These are phyloP conservation scores for Phialemonium atrogriseum DNA, from an alignment of 2,329 filamentous ascomycete genomes.

Conservation along the genomic window DNA sequence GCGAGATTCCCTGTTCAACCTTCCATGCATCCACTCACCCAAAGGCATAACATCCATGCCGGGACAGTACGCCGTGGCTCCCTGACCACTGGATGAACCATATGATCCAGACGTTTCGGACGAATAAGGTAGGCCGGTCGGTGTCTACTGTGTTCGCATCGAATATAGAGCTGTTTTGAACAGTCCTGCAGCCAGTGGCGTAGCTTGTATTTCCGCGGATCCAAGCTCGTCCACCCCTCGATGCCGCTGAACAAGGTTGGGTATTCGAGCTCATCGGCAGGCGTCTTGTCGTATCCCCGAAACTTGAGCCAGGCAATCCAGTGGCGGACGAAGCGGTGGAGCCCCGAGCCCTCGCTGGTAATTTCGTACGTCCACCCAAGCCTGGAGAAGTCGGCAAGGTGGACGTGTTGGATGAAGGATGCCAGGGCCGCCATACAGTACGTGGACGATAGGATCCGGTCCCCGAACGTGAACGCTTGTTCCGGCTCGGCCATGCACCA, in stretches of 20 bases:
- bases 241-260: neutral
- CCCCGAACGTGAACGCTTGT: conserved; percentile 7
- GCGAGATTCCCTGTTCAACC: too few species aligned
- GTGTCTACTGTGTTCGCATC: neutral
- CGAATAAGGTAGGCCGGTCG: too few species aligned
- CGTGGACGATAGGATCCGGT: conserved; percentile 5
- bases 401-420: conserved; percentile 7
- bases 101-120: too few species aligned
- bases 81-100: too few species aligned
- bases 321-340: conserved; percentile 7
- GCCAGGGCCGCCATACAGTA: conserved; percentile 7
- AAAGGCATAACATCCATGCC: too few species aligned
- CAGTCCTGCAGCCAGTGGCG: conserved; percentile 1
- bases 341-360: neutral
- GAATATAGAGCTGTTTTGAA: neutral
- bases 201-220: conserved; percentile 1
- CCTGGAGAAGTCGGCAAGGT: neutral
- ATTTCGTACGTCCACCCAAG: conserved; percentile 7
- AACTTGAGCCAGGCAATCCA: conserved; percentile 9
- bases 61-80: too few species aligned
- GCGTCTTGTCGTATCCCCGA: neutral
- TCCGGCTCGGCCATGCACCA: conserved; percentile 6
- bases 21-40: too few species aligned
- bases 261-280: conserved; percentile 1
- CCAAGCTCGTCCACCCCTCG: neutral